These are phyloP conservation scores for Metschnikowia reukaufii DNA, from an alignment of 805 yeast genomes.

Conservation along the genomic window DNA sequence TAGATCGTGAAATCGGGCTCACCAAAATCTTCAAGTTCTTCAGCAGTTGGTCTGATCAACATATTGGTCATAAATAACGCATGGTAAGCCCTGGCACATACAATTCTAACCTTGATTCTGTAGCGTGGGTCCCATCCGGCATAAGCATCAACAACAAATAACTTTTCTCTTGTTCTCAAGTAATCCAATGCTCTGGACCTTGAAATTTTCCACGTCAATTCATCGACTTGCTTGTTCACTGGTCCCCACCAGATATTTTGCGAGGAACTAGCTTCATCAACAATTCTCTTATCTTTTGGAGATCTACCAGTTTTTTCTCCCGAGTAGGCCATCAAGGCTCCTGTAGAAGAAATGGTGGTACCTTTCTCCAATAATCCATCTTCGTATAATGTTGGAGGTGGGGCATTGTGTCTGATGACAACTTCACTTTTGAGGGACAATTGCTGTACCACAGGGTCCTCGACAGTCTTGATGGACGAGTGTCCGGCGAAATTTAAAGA, in stretches of 20 bases:
- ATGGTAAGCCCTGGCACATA: constrained; percentile 98
- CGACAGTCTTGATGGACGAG: constrained; percentile 39
- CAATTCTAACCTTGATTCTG: constrained; percentile 92
- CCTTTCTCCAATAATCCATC: constrained; percentile 90
- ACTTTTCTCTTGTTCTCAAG: constrained; percentile 90
- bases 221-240: constrained; percentile 91
- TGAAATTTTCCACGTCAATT: constrained; percentile 91
- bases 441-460: constrained; percentile 44
- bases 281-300: constrained; percentile 97
- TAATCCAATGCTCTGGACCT: constrained; percentile 96
- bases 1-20: constrained; percentile 98
- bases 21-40: constrained; percentile 86
- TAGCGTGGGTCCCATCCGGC: constrained; percentile 99
- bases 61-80: constrained; percentile 97
- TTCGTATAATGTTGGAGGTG: constrained; percentile 90
- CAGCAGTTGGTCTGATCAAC: constrained; percentile 92
- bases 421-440: constrained; percentile 59
- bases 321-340: constrained; percentile 93
- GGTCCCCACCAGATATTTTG: constrained; percentile 99
- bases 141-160: constrained; percentile 92
- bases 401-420: constrained; percentile 82
- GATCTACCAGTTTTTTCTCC: constrained; percentile 98
- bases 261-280: constrained; percentile 84
- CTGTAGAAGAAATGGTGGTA: constrained; percentile 87
- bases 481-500: constrained; percentile 40